Base-by-base conservation (phyloP, 176 grass and related monocot genomes). In the Olyra latifolia region DNA sequence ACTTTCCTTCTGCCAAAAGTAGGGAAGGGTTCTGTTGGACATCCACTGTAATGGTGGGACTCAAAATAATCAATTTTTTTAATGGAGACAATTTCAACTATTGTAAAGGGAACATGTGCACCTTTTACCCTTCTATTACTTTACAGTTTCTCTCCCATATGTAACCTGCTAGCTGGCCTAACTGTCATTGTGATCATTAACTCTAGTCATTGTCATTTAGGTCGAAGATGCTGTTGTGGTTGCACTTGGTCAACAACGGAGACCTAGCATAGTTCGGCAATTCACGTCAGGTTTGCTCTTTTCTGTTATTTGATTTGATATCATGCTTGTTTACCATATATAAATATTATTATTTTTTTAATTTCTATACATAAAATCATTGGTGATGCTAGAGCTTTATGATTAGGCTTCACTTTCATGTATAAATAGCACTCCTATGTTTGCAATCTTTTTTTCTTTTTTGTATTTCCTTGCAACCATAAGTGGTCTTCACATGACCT, bases 141-240 rank as follows among this genome's bases (percentile, higher is more conserved):
- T 1, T 50, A 56, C 53, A 89, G 6, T 40, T 61, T 70, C 39
- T 72, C 8, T 82, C 7, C 24, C 17, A 17, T 66, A 4, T 72
- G 55, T 75, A 82, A 78, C 22, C 22, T 50, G 63, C 28, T 83
- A 66, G 13, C 62, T 85, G 75, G 19, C 38, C 82, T 81, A 19
- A 55, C 58, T 84, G 40, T 45, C 17, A 72, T 45, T 63, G 2
- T 57, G 11, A 75, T 54, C 14, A 23, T 82, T 75, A 44, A 35
- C 65, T 61, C 20, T 57, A 52, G 65, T 44, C 73, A 87, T 69
- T 84, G 17, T 80, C 62, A 76, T 79, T 42, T 80, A 99, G 97
- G 97, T 96, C 67, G 97, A 99, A 83, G 93, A 93, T 93, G 93
- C 97, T 73, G 84, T 99, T 83, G 90, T 96, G 62, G 81, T 99